Evolutionary conservation across 305 asterid genomes (phyloP).

Genomic region (Fraxinus nigra): DNA sequence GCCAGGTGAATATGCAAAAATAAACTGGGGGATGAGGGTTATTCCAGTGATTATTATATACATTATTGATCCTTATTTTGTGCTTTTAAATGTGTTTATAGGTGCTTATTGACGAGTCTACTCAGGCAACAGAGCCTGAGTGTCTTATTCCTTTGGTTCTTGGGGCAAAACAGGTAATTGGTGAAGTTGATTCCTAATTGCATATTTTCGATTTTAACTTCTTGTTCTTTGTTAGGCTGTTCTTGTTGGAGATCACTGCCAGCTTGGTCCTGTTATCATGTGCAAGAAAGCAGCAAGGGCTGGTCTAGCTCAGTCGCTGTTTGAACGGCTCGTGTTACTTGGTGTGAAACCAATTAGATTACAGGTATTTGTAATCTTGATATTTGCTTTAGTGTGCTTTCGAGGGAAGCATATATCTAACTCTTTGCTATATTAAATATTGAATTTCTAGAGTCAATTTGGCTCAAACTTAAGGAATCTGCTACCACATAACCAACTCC

Average conservation of each 20-base stretch:
- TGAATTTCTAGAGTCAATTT: background rate
- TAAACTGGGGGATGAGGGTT: background rate
- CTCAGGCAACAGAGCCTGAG: conserved; percentile 97
- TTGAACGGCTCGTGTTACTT: conserved; percentile 92
- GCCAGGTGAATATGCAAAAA: conserved; percentile 54
- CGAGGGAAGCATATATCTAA: conserved; percentile 1
- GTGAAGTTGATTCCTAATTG: conserved; percentile 5
- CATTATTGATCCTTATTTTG: conserved; percentile 10
- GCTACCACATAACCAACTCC: background rate
- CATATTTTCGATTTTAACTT: conserved; percentile 15
- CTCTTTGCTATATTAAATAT: background rate
- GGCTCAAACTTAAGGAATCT: conserved; percentile 11
- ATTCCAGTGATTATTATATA: background rate
- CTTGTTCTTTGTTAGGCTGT: conserved; percentile 52
- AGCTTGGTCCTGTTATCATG: conserved; percentile 99
- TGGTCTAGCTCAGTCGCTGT: conserved; percentile 92
- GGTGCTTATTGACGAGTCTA: conserved; percentile 98
- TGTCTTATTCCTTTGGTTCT: conserved; percentile 97
- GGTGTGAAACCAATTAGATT: conserved; percentile 96
- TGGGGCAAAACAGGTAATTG: conserved; percentile 84
- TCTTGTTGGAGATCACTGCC: conserved; percentile 99
- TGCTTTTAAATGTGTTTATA: conserved; percentile 23
- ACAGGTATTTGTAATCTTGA: conserved; percentile 60
- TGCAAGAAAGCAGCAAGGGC: conserved; percentile 99
- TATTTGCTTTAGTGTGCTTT: conserved; percentile 1